Conservation (phyloP, 208 protist species). For the Acanthamoeba lenticulata region DNA sequence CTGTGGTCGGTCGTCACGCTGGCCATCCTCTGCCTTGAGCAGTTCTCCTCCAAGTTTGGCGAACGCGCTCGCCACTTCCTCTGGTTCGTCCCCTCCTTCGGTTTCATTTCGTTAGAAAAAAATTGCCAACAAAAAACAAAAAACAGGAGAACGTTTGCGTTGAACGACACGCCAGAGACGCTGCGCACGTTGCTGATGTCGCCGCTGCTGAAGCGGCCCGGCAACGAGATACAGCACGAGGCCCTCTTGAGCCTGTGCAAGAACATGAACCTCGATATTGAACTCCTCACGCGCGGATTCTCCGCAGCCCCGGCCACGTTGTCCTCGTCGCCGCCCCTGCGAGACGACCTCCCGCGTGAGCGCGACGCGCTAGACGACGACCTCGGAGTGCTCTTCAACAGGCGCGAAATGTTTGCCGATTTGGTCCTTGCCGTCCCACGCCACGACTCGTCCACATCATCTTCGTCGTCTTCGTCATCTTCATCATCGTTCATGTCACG, state of each 20-base stretch:
- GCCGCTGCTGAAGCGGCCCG: not conserved
- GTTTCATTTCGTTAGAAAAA: not conserved
- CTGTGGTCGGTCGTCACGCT: not conserved
- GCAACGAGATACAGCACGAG: not conserved
- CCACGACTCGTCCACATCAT: not conserved
- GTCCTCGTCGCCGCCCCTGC: too few species aligned
- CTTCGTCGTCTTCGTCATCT: not conserved
- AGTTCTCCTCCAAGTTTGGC: slow-evolving; percentile 4
- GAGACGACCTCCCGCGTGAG: not conserved
- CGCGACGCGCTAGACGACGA: not conserved
- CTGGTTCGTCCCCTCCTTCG: not conserved
- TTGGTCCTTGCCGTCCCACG: not conserved
- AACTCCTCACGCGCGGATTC: not conserved
- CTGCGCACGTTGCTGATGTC: not conserved
- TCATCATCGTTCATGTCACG: not conserved
- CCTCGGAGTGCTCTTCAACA: not conserved
- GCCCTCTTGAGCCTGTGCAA: not conserved
- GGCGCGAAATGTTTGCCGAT: not conserved
- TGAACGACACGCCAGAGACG: slow-evolving; percentile 23
- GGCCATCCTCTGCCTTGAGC: not conserved
- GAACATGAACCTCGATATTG: slow-evolving; percentile 3
- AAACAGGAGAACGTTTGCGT: not conserved
- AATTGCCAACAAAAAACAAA: not conserved
- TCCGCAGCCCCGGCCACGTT: too few species aligned
- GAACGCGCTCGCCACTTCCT: not conserved